Evolutionary conservation across 2,329 filamentous ascomycete genomes (phyloP).

Genomic region (Penicillium vulpinum): DNA sequence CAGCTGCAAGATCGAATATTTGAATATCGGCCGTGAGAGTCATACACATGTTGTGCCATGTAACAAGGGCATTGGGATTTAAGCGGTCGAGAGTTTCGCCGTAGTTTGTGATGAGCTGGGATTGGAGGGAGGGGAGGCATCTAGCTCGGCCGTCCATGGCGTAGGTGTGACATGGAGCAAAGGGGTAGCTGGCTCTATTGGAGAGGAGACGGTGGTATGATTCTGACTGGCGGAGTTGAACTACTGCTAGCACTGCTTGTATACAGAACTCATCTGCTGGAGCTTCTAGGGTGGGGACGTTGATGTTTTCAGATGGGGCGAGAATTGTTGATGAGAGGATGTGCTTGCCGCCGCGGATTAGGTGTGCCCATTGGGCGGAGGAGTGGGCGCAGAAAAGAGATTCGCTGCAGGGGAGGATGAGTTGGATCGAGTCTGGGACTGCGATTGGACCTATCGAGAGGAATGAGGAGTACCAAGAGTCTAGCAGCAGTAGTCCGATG

Average conservation of each 20-base stretch:
- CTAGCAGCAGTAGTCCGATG: slow-evolving; percentile 48
- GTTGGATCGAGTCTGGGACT: slow-evolving; percentile 48
- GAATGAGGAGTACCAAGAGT: slow-evolving; percentile 52
- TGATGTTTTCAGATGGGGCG: slow-evolving; percentile 38
- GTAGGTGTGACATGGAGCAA: slow-evolving; percentile 49
- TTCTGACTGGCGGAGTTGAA: slow-evolving; percentile 46
- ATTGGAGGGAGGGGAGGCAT: slow-evolving; percentile 36
- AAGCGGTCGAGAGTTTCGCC: slow-evolving; percentile 45
- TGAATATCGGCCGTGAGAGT: slow-evolving; percentile 54
- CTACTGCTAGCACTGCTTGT: slow-evolving; percentile 40
- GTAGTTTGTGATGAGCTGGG: slow-evolving; percentile 37
- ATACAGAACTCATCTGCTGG: slow-evolving; percentile 40
- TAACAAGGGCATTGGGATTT: slow-evolving; percentile 52
- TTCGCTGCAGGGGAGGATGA: slow-evolving; percentile 49
- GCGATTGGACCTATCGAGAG: slow-evolving; percentile 50
- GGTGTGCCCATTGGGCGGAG: slow-evolving; percentile 39
- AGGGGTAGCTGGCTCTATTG: slow-evolving; percentile 40
- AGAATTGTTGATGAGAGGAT: slow-evolving; percentile 36
- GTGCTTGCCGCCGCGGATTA: slow-evolving; percentile 37
- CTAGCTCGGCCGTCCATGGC: slow-evolving; percentile 50
- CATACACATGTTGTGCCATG: slow-evolving; percentile 58
- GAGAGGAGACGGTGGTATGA: slow-evolving; percentile 46
- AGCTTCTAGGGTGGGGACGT: slow-evolving; percentile 35
- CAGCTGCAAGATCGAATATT: slow-evolving; percentile 55
- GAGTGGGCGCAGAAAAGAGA: slow-evolving; percentile 46